These are phyloP conservation scores for Botrytis galanthina DNA, from an alignment of 2,329 filamentous ascomycete genomes.

Conservation along the genomic window DNA sequence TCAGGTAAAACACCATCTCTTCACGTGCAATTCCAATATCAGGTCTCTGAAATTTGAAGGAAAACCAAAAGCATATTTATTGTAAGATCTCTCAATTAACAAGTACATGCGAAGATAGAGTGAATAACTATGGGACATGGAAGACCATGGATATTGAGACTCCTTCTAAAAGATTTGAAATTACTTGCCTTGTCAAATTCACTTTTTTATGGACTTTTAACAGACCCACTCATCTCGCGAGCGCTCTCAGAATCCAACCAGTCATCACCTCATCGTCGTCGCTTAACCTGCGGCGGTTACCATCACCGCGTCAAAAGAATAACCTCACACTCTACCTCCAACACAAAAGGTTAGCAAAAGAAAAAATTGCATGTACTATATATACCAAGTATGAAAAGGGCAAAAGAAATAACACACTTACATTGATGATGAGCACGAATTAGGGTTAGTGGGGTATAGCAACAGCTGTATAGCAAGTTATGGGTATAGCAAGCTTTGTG, in stretches of 20 bases:
- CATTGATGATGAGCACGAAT: background rate
- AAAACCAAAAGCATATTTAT: background rate
- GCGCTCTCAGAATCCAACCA: background rate
- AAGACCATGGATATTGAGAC: background rate
- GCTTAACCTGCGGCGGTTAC: background rate
- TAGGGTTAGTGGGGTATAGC: background rate
- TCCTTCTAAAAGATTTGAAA: background rate
- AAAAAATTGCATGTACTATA: background rate
- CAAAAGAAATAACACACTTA: conserved; percentile 10
- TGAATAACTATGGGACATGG: background rate
- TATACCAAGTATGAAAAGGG: background rate
- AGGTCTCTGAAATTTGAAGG: background rate
- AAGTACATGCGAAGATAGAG: background rate
- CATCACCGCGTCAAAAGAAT: background rate
- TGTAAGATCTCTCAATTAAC: background rate
- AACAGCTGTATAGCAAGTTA: background rate
- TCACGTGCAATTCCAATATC: background rate
- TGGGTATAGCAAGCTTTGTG: background rate
- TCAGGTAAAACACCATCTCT: background rate
- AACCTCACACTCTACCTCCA: background rate
- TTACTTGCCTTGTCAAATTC: background rate
- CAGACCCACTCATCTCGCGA: background rate
- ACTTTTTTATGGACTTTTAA: background rate
- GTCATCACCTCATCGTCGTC: background rate
- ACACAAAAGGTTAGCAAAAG: background rate